phyloP scores from a whole-genome alignment of 768 basidiomycete species.

The Leccinum disarticulatum region DNA sequence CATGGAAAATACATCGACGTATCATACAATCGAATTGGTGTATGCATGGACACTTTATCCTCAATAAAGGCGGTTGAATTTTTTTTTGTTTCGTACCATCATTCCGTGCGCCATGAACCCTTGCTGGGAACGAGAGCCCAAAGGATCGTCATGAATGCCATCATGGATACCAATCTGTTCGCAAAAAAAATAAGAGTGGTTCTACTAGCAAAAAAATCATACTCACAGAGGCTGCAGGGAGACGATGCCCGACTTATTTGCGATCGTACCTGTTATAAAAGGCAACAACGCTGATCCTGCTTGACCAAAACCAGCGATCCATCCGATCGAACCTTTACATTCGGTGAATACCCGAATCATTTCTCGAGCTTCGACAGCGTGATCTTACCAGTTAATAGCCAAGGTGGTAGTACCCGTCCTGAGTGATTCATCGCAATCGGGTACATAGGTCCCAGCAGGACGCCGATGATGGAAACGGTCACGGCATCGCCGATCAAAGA shows the following conservation, averaged over 20 bases:
- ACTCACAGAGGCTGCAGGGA: conserved; percentile 39
- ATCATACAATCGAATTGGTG: not conserved
- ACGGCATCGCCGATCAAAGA: conserved; percentile 54
- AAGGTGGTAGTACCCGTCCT: conserved; percentile 64
- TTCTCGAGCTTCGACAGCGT: not conserved
- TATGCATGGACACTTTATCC: not conserved
- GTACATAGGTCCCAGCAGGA: conserved; percentile 53
- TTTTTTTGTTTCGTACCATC: not conserved
- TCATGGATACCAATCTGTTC: conserved; percentile 39
- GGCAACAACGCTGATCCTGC: conserved; percentile 72
- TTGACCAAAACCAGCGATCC: conserved; percentile 69
- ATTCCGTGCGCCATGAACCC: conserved; percentile 20
- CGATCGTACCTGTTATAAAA: conserved; percentile 70
- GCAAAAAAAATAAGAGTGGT: not conserved
- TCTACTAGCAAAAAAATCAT: not conserved
- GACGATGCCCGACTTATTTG: conserved; percentile 54
- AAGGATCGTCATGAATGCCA: conserved; percentile 40
- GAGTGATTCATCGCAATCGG: conserved; percentile 68
- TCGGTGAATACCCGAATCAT: not conserved
- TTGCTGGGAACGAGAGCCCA: conserved; percentile 43
- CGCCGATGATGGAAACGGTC: conserved; percentile 54
- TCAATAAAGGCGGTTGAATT: too few relatives aligned
- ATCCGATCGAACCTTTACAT: conserved; percentile 52
- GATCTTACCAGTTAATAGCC: conserved; percentile 53
- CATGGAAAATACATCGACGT: not conserved